Percentiles rank a stretch among this genome's conserved stretches.
phyloP scores from a whole-genome alignment of 2,329 filamentous ascomycete genomes.

The Aspergillus alliaceus region DNA sequence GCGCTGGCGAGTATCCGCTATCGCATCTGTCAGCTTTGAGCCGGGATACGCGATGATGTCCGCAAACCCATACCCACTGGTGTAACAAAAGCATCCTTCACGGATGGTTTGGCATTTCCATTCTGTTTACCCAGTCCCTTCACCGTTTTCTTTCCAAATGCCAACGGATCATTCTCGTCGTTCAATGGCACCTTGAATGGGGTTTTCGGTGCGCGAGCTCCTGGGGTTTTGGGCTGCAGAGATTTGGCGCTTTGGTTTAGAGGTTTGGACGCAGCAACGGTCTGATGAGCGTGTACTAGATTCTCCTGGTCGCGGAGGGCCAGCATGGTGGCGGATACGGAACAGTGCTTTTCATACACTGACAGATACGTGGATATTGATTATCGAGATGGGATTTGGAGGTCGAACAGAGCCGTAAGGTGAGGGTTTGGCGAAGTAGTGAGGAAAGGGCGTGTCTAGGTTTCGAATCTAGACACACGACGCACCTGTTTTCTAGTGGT shows the following conservation, averaged over 20 bases:
- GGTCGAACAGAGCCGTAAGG: background rate
- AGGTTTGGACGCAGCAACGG: slow-evolving; percentile 68
- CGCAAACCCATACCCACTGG: slow-evolving; percentile 65
- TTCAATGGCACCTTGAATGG: slow-evolving; percentile 75
- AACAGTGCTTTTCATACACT: slow-evolving; percentile 21
- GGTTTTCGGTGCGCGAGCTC: slow-evolving; percentile 74
- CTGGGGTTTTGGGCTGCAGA: slow-evolving; percentile 74
- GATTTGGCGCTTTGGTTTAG: slow-evolving; percentile 64
- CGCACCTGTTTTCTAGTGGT: slow-evolving; percentile 30
- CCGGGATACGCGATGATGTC: background rate
- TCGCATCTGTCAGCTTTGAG: background rate
- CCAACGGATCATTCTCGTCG: slow-evolving; percentile 75
- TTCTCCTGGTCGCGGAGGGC: slow-evolving; percentile 87
- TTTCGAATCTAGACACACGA: slow-evolving; percentile 24
- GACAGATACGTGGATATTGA: background rate
- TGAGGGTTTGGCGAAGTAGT: background rate
- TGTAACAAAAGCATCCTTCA: slow-evolving; percentile 71
- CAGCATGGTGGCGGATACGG: slow-evolving; percentile 59
- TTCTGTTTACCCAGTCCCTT: slow-evolving; percentile 58
- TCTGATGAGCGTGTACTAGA: slow-evolving; percentile 72
- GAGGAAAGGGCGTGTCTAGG: slow-evolving; percentile 7
- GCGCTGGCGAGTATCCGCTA: slow-evolving; percentile 63
- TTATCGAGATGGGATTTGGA: background rate
- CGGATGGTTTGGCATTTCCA: slow-evolving; percentile 55
- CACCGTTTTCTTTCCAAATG: slow-evolving; percentile 59